A percentile compares a stretch with the other conserved stretches of the same genome.
Evolutionary conservation across 257 asterid species (phyloP).

Genomic region (Solanum paucissectum): DNA sequence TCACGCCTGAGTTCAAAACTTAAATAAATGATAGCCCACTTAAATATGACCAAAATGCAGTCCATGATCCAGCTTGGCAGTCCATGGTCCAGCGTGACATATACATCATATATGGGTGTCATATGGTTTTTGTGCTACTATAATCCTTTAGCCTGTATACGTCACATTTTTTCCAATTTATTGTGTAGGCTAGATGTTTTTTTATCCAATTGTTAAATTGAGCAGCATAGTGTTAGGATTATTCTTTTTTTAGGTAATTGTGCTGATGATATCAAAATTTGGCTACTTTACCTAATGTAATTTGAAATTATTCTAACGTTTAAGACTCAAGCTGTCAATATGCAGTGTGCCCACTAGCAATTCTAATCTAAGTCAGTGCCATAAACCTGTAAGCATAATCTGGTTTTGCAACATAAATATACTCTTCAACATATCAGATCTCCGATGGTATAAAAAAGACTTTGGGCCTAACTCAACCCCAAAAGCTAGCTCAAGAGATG

Average conservation of each 20-base stretch:
- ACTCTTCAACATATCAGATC: not conserved
- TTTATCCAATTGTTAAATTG: not conserved
- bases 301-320: not conserved
- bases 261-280: not conserved
- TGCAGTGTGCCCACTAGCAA: not conserved
- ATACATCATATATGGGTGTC: not conserved
- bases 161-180: not conserved
- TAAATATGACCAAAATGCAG: not conserved
- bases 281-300: not conserved
- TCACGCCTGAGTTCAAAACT: not conserved
- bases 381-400: not conserved
- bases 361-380: not conserved
- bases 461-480: not conserved
- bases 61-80: not conserved
- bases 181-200: not conserved
- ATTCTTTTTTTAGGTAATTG: not conserved
- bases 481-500: not conserved
- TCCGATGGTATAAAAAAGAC: not conserved
- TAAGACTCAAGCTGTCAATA: not conserved
- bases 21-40: not conserved
- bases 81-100: not conserved
- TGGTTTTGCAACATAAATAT: not conserved
- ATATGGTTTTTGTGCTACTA: not conserved
- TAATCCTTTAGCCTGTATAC: not conserved
- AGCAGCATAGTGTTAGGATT: not conserved